A percentile compares a stretch with the other conserved stretches of the same genome.
These are phyloP conservation scores for Naganishia liquefaciens DNA, from an alignment of 1,284 basidiomycete species.

Conservation along the genomic window DNA sequence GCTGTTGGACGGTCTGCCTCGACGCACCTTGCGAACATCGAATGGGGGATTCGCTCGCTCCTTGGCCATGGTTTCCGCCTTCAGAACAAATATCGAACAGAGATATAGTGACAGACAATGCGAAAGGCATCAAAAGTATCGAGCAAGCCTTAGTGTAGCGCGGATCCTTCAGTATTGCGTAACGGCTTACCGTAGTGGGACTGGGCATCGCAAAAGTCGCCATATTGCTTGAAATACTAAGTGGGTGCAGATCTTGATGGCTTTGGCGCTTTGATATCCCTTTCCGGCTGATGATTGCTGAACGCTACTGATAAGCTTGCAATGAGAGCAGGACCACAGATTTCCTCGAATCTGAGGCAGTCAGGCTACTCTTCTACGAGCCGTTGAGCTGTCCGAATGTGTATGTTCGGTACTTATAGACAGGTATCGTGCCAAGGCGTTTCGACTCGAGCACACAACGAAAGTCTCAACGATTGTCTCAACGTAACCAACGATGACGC, in stretches of 20 bases:
- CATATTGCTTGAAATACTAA: constrained; percentile 10
- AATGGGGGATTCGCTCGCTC: constrained; percentile 59
- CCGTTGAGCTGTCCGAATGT: no score
- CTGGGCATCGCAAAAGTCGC: constrained; percentile 26
- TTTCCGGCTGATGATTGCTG: background rate
- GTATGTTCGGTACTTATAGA: no score
- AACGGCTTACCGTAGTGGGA: constrained; percentile 18
- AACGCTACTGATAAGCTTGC: background rate
- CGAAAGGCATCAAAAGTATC: no score
- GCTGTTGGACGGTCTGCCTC: background rate
- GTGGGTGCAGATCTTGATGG: background rate
- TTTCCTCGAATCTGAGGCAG: background rate
- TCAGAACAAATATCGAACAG: background rate
- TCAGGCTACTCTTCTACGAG: no score
- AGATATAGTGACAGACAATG: no score
- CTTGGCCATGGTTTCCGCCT: constrained; percentile 53
- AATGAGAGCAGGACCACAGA: no score
- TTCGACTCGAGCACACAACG: background rate
- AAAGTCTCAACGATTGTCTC: background rate
- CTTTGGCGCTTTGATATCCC: background rate
- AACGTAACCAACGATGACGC: background rate
- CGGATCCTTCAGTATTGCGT: no score
- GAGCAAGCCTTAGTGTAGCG: no score
- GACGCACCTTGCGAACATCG: constrained; percentile 53
- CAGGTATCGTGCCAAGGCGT: no score